Percentiles rank a stretch among this genome's conserved stretches.
Conservation (phyloP, 805 yeast species). For the Saturnispora saitoi region DNA sequence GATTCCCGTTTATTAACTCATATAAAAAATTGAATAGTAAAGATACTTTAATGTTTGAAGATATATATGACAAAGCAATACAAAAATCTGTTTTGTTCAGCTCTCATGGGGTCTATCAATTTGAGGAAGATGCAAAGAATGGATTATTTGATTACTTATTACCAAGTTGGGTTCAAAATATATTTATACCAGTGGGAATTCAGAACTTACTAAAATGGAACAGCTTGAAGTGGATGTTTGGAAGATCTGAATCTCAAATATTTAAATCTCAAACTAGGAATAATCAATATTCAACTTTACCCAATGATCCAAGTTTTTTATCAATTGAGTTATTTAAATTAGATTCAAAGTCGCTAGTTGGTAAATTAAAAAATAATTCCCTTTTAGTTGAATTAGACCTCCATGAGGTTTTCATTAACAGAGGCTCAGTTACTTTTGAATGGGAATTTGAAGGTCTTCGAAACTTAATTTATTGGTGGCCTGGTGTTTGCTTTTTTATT, state of each 20-base stretch:
- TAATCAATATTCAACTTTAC: not conserved
- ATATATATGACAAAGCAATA: conserved; percentile 2
- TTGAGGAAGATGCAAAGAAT: not conserved
- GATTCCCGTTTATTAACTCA: conserved; percentile 1
- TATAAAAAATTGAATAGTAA: not conserved
- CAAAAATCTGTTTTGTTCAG: not conserved
- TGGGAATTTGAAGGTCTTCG: conserved; percentile 11
- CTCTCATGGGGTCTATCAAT: not conserved
- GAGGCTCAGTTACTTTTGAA: conserved; percentile 10
- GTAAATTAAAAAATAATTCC: conserved; percentile 5
- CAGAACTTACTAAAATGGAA: conserved; percentile 5
- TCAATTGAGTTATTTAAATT: conserved; percentile 1
- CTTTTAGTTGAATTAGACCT: conserved; percentile 12
- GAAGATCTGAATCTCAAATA: conserved; percentile 6
- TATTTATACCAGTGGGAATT: conserved; percentile 11
- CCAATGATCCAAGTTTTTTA: not conserved
- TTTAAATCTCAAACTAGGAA: not conserved
- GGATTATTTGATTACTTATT: conserved; percentile 10
- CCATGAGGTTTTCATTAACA: conserved; percentile 8
- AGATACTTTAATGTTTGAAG: not conserved
- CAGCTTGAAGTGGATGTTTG: conserved; percentile 4
- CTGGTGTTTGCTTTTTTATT: conserved; percentile 12
- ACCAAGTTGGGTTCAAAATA: conserved; percentile 10
- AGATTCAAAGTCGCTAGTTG: conserved; percentile 1
- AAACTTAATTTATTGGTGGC: conserved; percentile 17